phyloP scores from a whole-genome alignment of 2,329 filamentous ascomycete species.

The Aspergillus felis region DNA sequence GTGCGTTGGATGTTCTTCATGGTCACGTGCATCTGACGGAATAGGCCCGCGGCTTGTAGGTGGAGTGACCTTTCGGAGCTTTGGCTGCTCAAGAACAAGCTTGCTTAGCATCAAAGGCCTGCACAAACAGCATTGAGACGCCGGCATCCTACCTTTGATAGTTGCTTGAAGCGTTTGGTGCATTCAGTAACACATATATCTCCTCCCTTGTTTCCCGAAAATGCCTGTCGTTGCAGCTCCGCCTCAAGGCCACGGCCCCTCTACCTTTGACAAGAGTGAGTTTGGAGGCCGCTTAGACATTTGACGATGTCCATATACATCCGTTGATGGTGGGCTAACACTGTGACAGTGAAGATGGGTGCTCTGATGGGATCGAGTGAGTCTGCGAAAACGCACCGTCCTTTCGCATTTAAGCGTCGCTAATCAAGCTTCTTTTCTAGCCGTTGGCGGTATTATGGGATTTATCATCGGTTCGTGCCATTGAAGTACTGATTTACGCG shows the following conservation, averaged over 20 bases:
- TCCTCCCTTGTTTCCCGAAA: conserved; percentile 13
- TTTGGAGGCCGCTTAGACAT: conserved; percentile 8
- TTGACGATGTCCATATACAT: conserved; percentile 9
- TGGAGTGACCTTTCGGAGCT: background rate
- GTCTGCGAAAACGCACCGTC: conserved; percentile 36
- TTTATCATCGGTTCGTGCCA: conserved; percentile 81
- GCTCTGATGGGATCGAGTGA: conserved; percentile 97
- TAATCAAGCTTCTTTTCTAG: conserved; percentile 45
- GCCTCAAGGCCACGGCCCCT: conserved; percentile 53
- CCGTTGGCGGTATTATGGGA: conserved; percentile 92
- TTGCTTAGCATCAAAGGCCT: background rate
- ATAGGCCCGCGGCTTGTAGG: conserved; percentile 9
- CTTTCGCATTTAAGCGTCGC: conserved; percentile 1
- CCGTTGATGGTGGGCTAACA: conserved; percentile 24
- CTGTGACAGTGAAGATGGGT: conserved; percentile 82
- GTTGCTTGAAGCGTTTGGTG: background rate
- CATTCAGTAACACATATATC: background rate
- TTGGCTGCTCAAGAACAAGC: background rate
- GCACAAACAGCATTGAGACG: background rate
- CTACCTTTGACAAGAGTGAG: conserved; percentile 68
- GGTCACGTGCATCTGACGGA: background rate
- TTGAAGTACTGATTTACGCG: background rate
- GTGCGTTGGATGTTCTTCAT: background rate
- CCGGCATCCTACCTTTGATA: background rate
- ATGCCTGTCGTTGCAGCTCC: conserved; percentile 59